Evolutionary conservation across 768 basidiomycete genomes (phyloP), one percentile per base, ranked within the genome.

Genomic region (Trametes punicea): DNA sequence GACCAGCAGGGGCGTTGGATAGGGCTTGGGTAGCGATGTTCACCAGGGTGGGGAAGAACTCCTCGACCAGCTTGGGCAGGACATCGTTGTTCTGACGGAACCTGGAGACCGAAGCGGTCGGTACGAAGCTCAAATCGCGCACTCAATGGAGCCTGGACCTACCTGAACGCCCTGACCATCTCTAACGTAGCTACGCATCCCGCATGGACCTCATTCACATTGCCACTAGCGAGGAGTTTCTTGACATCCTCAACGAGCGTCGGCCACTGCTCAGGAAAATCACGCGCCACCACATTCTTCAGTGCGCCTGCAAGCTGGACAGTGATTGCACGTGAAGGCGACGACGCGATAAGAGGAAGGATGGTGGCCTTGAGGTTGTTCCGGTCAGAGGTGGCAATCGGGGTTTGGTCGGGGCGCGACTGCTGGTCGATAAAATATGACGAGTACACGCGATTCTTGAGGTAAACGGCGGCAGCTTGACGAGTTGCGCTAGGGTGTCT

Each of bases 391-490:
- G 71, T 65, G 2, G 81, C 73, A 69, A 95, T 87, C 50, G 82
- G 76, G 27, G 71, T 71, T 42, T 81, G 81, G 66, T 92, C 88
- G 0, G 85, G 76, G 27, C 83, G 81, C 48, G 78, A 69, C 30
- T 67, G 59, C 44, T 71, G 62, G 55, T 84, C 81, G 64, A 82
- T 64, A 59, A 77, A 69, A 67, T 93, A 95, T 18, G 78, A 78
- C 5, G 77, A 76, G 53, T 81, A 79, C 57, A 95, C 83, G 64
- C 93, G 87, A 70, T 96, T 96, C 73, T 96, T 96, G 65, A 95
- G 77, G 81, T 87, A 96, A 20, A 96, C 89, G 13, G 87, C 80
- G 62, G 88, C 86, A 0, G 93, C 87, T 65, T 93, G 90, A 36
- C 91, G 88, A 52, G 87, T 90, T 23, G 89, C 79, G 55, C 89